These are phyloP conservation scores for Fusarium protoensiforme DNA, from an alignment of 2,329 filamentous ascomycete species.

Conservation along the genomic window DNA sequence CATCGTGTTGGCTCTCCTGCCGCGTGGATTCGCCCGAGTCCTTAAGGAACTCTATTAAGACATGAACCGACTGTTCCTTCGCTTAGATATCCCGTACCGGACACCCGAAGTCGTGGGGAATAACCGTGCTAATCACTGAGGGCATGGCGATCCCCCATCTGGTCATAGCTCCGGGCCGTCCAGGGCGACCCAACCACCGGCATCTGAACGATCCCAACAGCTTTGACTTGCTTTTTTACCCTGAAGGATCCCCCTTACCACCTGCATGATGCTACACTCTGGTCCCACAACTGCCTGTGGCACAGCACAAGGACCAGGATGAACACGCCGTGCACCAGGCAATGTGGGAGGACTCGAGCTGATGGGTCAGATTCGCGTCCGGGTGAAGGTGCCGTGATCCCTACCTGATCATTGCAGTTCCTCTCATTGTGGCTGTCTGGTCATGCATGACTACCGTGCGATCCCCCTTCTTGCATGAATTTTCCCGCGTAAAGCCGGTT, in stretches of 20 bases:
- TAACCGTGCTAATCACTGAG: background rate
- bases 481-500: constrained; percentile 6
- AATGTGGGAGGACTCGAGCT: background rate
- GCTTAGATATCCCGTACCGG: background rate
- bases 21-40: background rate
- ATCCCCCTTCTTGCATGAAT: constrained; percentile 17
- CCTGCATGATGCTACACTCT: background rate
- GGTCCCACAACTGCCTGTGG: background rate
- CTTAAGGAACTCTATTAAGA: background rate
- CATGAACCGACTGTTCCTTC: background rate
- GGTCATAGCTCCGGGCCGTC: background rate
- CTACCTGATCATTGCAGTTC: background rate
- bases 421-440: background rate
- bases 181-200: background rate
- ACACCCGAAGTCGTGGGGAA: background rate
- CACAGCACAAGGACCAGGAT: background rate
- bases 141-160: background rate
- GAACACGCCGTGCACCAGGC: constrained; percentile 4
- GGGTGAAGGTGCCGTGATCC: background rate
- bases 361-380: constrained; percentile 1
- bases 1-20: background rate
- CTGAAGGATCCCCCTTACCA: background rate
- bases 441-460: background rate
- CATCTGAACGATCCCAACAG: background rate
- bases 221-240: background rate